These are phyloP conservation scores for Pogostemon cablin DNA, from an alignment of 257 asterid genomes.

Conservation along the genomic window DNA sequence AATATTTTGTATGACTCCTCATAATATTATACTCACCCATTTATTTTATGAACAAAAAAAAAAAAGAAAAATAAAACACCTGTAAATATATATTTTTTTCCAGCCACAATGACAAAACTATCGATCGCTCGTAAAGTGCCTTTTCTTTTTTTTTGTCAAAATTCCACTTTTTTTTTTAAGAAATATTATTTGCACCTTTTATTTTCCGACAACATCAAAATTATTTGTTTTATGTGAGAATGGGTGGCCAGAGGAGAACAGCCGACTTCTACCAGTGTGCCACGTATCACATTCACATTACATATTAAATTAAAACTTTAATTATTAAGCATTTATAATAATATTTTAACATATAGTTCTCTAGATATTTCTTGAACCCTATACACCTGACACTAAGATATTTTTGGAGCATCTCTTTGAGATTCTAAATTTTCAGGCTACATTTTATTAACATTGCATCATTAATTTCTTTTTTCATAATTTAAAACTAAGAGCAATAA, in stretches of 20 bases:
- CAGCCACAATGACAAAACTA: no score
- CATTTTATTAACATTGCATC: background rate
- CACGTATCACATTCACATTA: background rate
- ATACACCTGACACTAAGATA: constrained; percentile 15
- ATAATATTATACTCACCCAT: no score
- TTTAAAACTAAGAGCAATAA: background rate
- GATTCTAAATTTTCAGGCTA: background rate
- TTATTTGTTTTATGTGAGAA: background rate
- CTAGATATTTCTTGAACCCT: constrained; percentile 27
- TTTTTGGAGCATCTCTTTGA: background rate
- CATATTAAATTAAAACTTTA: constrained; percentile 11
- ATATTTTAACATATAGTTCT: constrained; percentile 18
- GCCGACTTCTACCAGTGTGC: background rate
- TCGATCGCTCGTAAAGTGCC: no score
- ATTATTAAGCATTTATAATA: background rate
- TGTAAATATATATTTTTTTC: no score
- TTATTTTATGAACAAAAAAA: no score
- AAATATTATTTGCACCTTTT: background rate
- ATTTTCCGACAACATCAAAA: constrained; percentile 3
- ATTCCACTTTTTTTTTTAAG: no score
- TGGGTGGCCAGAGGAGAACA: background rate
- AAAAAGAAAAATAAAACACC: no score
- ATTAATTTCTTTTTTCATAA: background rate
- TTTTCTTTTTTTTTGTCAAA: no score
- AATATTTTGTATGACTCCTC: no score